Evolutionary conservation across 2,329 filamentous ascomycete genomes (phyloP).

Genomic region (Grosmannia serpens): DNA sequence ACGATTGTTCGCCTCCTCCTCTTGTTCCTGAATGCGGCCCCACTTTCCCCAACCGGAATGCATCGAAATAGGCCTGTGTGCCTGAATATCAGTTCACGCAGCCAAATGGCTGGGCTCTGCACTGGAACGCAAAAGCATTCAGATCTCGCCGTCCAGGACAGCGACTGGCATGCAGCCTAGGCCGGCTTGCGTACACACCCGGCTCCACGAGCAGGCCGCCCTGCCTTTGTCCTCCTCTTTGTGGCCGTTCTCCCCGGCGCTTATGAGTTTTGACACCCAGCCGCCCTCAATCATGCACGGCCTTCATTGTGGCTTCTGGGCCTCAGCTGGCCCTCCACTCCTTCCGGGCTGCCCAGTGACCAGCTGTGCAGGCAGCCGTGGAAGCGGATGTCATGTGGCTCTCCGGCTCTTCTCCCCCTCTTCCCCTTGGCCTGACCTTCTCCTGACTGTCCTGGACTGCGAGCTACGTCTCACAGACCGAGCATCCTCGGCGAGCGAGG

Average conservation of each 20-base stretch:
- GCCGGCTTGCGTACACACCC: neutral
- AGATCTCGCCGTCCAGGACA: neutral
- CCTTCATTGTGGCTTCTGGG: neutral
- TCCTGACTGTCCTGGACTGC: neutral
- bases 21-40: neutral
- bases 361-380: no score
- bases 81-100: neutral
- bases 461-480: neutral
- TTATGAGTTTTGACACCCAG: neutral
- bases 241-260: neutral
- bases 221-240: neutral
- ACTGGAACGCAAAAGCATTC: neutral
- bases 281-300: neutral
- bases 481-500: neutral
- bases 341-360: no score
- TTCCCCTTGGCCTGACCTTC: neutral
- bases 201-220: neutral
- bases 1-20: neutral
- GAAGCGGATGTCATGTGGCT: no score
- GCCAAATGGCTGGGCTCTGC: neutral
- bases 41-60: neutral
- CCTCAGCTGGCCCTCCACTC: neutral
- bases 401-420: no score
- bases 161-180: neutral
- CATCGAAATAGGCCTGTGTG: neutral